Evolutionary conservation across 805 yeast species (phyloP).

Genomic region (Metschnikowia continentalis): DNA sequence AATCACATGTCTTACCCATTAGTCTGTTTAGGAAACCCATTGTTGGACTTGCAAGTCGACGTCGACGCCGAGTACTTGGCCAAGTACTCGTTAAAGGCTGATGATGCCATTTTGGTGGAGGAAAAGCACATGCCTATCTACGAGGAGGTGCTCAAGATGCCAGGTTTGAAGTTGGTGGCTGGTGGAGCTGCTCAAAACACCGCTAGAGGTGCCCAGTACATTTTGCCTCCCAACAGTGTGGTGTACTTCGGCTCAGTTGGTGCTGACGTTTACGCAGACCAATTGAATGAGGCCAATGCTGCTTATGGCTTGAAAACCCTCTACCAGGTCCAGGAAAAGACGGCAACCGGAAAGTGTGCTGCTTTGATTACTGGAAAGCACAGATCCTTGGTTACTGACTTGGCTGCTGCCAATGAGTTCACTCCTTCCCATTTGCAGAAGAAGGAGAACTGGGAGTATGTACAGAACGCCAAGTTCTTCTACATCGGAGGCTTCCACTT

Average conservation of each 20-base stretch:
- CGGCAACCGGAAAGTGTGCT: constrained; percentile 96
- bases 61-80: constrained; percentile 63
- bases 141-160: constrained; percentile 64
- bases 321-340: constrained; percentile 72
- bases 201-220: constrained; percentile 96
- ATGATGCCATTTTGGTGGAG: constrained; percentile 89
- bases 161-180: constrained; percentile 71
- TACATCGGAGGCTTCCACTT: constrained; percentile 99
- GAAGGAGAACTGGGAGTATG: constrained; percentile 85
- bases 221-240: constrained; percentile 76
- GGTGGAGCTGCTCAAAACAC: constrained; percentile 99
- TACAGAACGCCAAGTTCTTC: constrained; percentile 74
- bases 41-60: constrained; percentile 80
- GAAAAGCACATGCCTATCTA: constrained; percentile 82
- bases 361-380: constrained; percentile 83
- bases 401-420: constrained; percentile 98
- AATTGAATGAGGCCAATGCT: constrained; percentile 76
- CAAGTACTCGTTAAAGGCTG: constrained; percentile 80
- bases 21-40: constrained; percentile 89
- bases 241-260: constrained; percentile 97
- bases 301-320: constrained; percentile 83
- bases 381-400: constrained; percentile 93
- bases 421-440: constrained; percentile 80
- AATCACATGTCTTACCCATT: constrained; percentile 55
- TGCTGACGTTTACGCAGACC: constrained; percentile 79